Base-by-base conservation (phyloP, 805 yeast species). In the Hanseniaspora meyeri region DNA sequence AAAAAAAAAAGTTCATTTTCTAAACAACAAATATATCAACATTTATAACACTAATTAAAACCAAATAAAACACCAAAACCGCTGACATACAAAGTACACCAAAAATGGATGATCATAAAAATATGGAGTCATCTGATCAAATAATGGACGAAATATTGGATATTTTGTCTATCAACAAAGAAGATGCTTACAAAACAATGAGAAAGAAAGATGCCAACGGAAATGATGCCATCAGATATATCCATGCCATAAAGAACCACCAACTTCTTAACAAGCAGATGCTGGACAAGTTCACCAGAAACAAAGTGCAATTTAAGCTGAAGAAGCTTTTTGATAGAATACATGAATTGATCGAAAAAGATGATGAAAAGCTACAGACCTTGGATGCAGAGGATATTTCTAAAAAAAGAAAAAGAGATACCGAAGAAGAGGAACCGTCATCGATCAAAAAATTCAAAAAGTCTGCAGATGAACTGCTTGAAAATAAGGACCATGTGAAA, bases 121-220 rank as follows among this genome's bases (percentile, higher is more conserved):
- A 24, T 27, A 36, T 48, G 3, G 43, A 48, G 24, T 14, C 38
- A 16, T 37, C 51, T 9, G 20, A 47, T 8, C 24, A 53, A 12
- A 39, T 31, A 31, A 39, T 51, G 45, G 43, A 49, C 27, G 42
- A 27, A 19, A 45, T 42, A 24, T 48, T 48, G 17, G 40, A 37
- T 14, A 29, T 46, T 19, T 24, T 17, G 39, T 24, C 27, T 27
- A 17, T 43, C 43, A n/a, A 47, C 45, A 38, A 50, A n/a, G 34
- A 59, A 29, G 55, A 63, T 64, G 61, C 64, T 62, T 17, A 59
- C 65, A 51, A 55, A 60, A 19, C 66, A 62, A 4, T 65, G 66
- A 55, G 60, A 68, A 51, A 69, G 68, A 14, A 67, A 64, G 57
- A 63, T 60, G 29, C 59, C 58, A 31, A 57, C 64, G 63, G 62